phyloP scores from a whole-genome alignment of 139 green algal genomes.

The Volvox africanus region DNA sequence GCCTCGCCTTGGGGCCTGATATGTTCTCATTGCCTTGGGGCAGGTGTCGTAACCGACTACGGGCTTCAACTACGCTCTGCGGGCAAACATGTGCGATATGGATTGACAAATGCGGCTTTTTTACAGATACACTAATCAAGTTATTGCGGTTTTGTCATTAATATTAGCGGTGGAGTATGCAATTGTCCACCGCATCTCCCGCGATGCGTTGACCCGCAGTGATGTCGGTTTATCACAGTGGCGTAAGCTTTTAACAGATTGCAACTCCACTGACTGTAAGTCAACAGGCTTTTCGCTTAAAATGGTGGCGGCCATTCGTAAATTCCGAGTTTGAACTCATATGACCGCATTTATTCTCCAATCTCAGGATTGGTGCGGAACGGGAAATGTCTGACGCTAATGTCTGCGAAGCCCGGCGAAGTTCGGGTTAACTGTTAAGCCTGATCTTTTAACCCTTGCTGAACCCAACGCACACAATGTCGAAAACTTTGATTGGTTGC shows the following conservation, averaged over 20 bases:
- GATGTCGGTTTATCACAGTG: conserved; percentile 21
- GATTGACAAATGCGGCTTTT: conserved; percentile 20
- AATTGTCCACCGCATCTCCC: conserved; percentile 16
- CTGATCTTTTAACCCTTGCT: no score
- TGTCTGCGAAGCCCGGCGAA: no score
- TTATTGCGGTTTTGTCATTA: neutral
- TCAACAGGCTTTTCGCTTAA: neutral
- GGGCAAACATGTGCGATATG: no score
- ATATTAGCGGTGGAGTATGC: conserved; percentile 22
- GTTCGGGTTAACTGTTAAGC: no score
- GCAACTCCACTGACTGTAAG: conserved; percentile 31
- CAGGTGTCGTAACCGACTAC: neutral
- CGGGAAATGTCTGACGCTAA: no score
- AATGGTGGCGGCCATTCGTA: no score
- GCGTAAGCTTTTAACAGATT: conserved; percentile 7
- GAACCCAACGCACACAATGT: no score
- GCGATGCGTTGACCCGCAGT: conserved; percentile 30
- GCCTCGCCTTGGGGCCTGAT: no score
- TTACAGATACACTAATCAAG: neutral
- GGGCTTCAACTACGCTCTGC: neutral
- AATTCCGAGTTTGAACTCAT: no score
- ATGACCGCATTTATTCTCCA: no score
- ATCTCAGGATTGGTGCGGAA: no score
- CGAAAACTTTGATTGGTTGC: no score
- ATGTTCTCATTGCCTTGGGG: neutral